These are phyloP conservation scores for Bryoglossum gracile DNA, from an alignment of 495 filamentous ascomycete species.

Conservation along the genomic window DNA sequence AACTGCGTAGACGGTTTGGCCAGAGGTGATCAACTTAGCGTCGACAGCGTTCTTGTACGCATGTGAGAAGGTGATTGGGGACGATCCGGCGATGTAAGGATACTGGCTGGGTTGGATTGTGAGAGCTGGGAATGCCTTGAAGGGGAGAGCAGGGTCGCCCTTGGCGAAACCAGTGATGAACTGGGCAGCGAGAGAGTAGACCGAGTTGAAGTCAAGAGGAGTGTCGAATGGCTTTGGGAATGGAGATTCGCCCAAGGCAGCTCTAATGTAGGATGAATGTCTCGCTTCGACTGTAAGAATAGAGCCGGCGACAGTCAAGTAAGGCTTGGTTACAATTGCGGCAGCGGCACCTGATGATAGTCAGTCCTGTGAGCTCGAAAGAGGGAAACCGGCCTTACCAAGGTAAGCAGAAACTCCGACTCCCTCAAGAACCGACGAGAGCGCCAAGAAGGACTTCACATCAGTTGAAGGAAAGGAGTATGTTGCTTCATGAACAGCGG, in stretches of 20 bases:
- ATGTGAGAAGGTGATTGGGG: slow-evolving; percentile 24
- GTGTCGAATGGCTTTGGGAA: slow-evolving; percentile 41
- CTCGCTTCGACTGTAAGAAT: slow-evolving; percentile 44
- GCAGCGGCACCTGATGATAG: slow-evolving; percentile 31
- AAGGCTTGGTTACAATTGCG: slow-evolving; percentile 32
- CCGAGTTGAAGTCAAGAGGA: slow-evolving; percentile 37
- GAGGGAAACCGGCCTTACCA: slow-evolving; percentile 17
- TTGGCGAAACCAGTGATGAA: slow-evolving; percentile 39
- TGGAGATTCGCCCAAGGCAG: slow-evolving; percentile 23
- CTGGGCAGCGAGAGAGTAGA: slow-evolving; percentile 36
- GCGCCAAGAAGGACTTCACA: slow-evolving; percentile 34
- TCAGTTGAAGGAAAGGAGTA: slow-evolving; percentile 39
- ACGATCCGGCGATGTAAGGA: slow-evolving; percentile 19
- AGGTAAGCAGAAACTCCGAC: slow-evolving; percentile 34
- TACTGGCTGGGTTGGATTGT: slow-evolving; percentile 13
- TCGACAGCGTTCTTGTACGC: slow-evolving; percentile 19
- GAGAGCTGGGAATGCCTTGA: slow-evolving; percentile 36
- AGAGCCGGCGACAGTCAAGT: slow-evolving; percentile 37
- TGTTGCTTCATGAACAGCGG: slow-evolving; percentile 28
- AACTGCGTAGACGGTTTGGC: slow-evolving; percentile 26
- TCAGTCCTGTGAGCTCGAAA: background rate
- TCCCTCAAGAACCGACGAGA: slow-evolving; percentile 37
- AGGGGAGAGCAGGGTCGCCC: slow-evolving; percentile 30
- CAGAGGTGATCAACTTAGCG: slow-evolving; percentile 10
- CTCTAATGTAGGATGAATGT: slow-evolving; percentile 39